Percentiles rank a stretch among this genome's conserved stretches.
Evolutionary conservation across 192 early-diverging fungal genomes (phyloP).

Genomic region (Phlyctochytrium bullatum): DNA sequence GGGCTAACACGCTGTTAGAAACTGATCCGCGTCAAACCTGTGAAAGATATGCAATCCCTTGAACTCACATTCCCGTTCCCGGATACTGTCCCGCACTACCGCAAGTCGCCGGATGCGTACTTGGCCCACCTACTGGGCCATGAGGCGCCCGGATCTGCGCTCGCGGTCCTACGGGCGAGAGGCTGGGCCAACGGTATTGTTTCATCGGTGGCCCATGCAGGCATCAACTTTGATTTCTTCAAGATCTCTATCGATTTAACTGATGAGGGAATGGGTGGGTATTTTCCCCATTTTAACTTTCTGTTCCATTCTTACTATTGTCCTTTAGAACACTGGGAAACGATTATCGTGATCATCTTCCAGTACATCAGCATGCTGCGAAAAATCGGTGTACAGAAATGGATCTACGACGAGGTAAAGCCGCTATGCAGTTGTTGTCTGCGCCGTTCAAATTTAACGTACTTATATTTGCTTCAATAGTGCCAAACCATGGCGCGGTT

Average conservation of each 20-base stretch:
- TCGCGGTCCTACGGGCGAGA: conserved; percentile 77
- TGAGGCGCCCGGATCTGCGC: conserved; percentile 82
- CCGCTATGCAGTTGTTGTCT: background rate
- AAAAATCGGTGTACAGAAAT: conserved; percentile 60
- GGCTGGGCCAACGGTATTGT: conserved; percentile 82
- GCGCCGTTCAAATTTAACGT: conserved; percentile 3
- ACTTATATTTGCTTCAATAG: conserved; percentile 7
- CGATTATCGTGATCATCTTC: conserved; percentile 77
- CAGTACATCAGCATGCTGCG: conserved; percentile 84
- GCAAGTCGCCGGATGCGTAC: conserved; percentile 68
- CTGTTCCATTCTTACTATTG: conserved; percentile 6
- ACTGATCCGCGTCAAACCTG: conserved; percentile 44
- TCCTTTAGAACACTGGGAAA: conserved; percentile 59
- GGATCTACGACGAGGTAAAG: conserved; percentile 80
- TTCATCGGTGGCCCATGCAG: conserved; percentile 60
- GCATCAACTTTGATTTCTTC: conserved; percentile 76
- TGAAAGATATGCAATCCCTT: conserved; percentile 76
- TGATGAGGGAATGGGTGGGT: conserved; percentile 65
- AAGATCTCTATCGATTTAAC: conserved; percentile 83
- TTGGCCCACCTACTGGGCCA: conserved; percentile 89
- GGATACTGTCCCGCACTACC: conserved; percentile 58
- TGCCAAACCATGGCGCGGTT: conserved; percentile 36
- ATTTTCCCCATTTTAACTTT: conserved; percentile 1
- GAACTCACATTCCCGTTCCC: conserved; percentile 85
- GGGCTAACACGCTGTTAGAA: conserved; percentile 41